Base-by-base conservation (phyloP, 352 stramenopile genomes). In the Hyaloperonospora brassicae region DNA sequence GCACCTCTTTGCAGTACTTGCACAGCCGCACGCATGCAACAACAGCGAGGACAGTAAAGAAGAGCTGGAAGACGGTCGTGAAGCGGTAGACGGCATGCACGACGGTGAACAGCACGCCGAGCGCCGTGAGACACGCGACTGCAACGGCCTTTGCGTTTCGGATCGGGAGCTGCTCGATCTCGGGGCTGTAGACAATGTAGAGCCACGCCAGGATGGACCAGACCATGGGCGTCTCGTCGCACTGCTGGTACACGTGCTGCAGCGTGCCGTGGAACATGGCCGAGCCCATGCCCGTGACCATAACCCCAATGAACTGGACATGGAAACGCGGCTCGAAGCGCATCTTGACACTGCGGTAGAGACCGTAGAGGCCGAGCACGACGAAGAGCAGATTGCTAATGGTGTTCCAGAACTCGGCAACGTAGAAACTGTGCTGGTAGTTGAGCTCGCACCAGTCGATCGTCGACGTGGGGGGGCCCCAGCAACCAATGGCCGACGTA, bases 331-430 rank as follows among this genome's bases (percentile, higher is more conserved):
- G 75, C 61, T 93, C 83, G 39, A 91, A 87, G 17, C 74, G 68
- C 63, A 85, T 66, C 30, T 75, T 76, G 31, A 87, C 61, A 34
- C 70, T 78, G 22, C 76, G 77, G 50, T 61, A 66, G 31, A 95
- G 70, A 0, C 83, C 84, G 38, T 89, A 91, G 48, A 88, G 66
- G 4, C 83, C 81, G 8, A 89, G 58, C 7, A 91, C 9, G 13
- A 93, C 67, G 51, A 93, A 93, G 8, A 87, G 61, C 48, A 87
- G 59, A 45, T 90, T 92, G 69, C 79, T 90, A 46, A 89, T 43
- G 3, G 83, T 92, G 66, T 95, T 95, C 81, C 84, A 93, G 64
- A 89, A 91, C 73, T 95, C 84, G 55, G 84, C 84, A 34, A 95
- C 63, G 55, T 89, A 93, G 56, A 62, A 73, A 55, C 67, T 86